A percentile compares a stretch with the other conserved stretches of the same genome.
phyloP scores from a whole-genome alignment of 2,329 filamentous ascomycete genomes.

The Aspergillus tubingensis region DNA sequence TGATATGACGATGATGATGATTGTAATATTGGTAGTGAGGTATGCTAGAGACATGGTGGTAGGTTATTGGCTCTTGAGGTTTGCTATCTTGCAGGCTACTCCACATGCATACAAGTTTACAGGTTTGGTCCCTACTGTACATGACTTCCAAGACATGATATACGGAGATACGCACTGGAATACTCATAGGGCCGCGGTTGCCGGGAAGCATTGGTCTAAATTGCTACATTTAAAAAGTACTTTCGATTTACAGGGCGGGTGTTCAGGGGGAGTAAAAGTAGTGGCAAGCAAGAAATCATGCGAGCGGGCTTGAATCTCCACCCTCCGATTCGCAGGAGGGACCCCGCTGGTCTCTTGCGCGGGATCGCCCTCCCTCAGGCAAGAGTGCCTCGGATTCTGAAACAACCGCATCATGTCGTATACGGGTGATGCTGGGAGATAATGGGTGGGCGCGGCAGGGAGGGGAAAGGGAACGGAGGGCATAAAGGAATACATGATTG shows the following conservation, averaged over 20 bases:
- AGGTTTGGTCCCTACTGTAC: too few relatives aligned
- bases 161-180: not conserved
- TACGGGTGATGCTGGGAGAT: slow-evolving; percentile 9
- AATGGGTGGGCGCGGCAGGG: not conserved
- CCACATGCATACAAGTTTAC: too few relatives aligned
- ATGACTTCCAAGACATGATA: not conserved
- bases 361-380: slow-evolving; percentile 2
- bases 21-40: too few relatives aligned
- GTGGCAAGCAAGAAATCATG: not conserved
- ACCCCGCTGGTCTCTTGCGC: not conserved
- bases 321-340: not conserved
- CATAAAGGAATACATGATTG: slow-evolving; percentile 10
- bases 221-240: slow-evolving; percentile 7
- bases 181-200: not conserved
- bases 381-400: slow-evolving; percentile 4
- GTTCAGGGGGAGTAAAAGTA: not conserved
- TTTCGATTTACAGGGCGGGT: slow-evolving; percentile 1
- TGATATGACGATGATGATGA: too few relatives aligned
- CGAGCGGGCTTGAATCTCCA: not conserved
- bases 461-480: not conserved
- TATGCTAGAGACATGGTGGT: too few relatives aligned
- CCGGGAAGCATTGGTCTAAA: slow-evolving; percentile 2
- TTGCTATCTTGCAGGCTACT: too few relatives aligned
- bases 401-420: slow-evolving; percentile 11
- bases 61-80: too few relatives aligned